Evolutionary conservation across 257 asterid genomes (phyloP), one percentile per base, ranked within the genome.

Genomic region (Linaria vulgaris): DNA sequence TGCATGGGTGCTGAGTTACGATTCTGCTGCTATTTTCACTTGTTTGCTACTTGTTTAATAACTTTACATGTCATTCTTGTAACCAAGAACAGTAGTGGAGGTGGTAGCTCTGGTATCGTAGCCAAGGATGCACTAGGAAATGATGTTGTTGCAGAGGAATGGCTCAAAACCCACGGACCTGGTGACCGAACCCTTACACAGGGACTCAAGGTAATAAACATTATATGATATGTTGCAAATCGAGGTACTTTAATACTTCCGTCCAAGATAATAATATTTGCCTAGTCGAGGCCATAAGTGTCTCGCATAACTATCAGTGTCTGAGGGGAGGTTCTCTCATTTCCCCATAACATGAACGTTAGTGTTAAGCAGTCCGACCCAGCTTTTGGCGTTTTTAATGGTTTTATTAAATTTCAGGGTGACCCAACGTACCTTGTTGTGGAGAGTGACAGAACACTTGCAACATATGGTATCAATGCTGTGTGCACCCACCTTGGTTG

Each of bases 401-500:
- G 4, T 50, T 47, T 20, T 34, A 49, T 63, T 48, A 63, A 70
- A 14, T 3, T 78, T 44, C 76, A 89, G 97, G 97, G 99, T 37
- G 97, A 92, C 58, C 99, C 99, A 0, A 89, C 99, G 1, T 92
- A 89, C 81, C 97, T 89, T 12, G 95, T 87, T 30, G 97, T 92
- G 81, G 99, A 89, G 85, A 79, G 59, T 3, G 99, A 92, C 76
- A 83, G 74, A 77, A 87, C 95, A 21, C 87, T 89, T 43, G 97
- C 97, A 13, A 89, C 97, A 0, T 92, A 83, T 59, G 96, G 97
- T 0, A 89, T 92, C 70, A 92, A 92, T 4, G 99, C 88, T 0
- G 97, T 89, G 25, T 92, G 99, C 67, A 89, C 96, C 14, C 99
- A 92, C 69, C 99, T 92, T 59, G 99, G 99, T 43, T 92, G 97